Evolutionary conservation across 2,329 filamentous ascomycete genomes (phyloP).

Genomic region (Alternaria viburni): DNA sequence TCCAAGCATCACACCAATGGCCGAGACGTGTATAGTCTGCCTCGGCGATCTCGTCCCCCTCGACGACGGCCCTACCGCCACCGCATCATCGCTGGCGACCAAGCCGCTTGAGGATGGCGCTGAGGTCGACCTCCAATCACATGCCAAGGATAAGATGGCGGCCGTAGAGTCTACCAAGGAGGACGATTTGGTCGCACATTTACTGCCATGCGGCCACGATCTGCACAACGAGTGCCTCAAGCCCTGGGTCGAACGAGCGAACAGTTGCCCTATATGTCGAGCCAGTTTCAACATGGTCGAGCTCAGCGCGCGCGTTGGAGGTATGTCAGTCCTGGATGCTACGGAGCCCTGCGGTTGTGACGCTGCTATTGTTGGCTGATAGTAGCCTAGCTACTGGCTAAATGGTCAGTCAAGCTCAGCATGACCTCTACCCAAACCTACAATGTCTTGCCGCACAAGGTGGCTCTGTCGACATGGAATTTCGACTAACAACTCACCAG

Average conservation of each 20-base stretch:
- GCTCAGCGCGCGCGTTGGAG: constrained; percentile 78
- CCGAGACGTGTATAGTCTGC: constrained; percentile 74
- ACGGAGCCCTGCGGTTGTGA: constrained; percentile 21
- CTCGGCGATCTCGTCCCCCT: constrained; percentile 70
- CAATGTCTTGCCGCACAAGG: constrained; percentile 6
- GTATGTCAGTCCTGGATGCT: constrained; percentile 57
- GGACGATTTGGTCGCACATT: constrained; percentile 64
- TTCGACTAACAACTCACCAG: constrained; percentile 46
- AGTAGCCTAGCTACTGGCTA: constrained; percentile 29
- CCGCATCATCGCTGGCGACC: constrained; percentile 32
- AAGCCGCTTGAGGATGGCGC: constrained; percentile 35
- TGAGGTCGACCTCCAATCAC: constrained; percentile 28
- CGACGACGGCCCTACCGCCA: constrained; percentile 52
- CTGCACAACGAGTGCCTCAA: constrained; percentile 91
- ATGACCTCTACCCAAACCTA: constrained; percentile 21
- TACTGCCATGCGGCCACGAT: constrained; percentile 83
- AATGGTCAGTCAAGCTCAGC: constrained; percentile 41
- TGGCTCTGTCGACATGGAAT: constrained; percentile 1
- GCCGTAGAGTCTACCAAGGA: constrained; percentile 48
- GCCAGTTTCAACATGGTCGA: constrained; percentile 89
- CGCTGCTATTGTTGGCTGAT: constrained; percentile 25
- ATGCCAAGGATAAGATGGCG: constrained; percentile 20
- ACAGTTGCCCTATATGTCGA: constrained; percentile 97
- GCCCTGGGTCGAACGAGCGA: constrained; percentile 95
- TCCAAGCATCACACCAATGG: constrained; percentile 54